phyloP scores from a whole-genome alignment of 179 eudicot species.

The Carnegiea gigantea region DNA sequence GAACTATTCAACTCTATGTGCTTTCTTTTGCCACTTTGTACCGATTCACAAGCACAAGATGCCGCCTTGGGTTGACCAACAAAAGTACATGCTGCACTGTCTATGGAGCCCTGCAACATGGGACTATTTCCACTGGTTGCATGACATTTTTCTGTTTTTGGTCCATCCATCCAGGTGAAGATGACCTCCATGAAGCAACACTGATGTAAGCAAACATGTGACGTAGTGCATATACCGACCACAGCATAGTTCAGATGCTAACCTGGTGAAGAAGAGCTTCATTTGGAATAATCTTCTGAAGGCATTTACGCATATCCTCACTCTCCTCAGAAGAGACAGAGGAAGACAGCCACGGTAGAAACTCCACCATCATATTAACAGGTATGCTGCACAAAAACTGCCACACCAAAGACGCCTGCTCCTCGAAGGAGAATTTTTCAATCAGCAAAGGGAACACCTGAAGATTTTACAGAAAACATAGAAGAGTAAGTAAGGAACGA shows the following conservation, averaged over 20 bases:
- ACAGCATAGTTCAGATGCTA: slow-evolving; percentile 24
- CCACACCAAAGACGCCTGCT: slow-evolving; percentile 92
- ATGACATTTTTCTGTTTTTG: slow-evolving; percentile 31
- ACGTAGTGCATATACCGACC: slow-evolving; percentile 16
- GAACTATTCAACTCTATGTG: slow-evolving; percentile 29
- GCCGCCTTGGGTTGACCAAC: slow-evolving; percentile 31
- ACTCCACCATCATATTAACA: slow-evolving; percentile 90
- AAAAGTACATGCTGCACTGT: slow-evolving; percentile 35
- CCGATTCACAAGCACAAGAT: slow-evolving; percentile 56
- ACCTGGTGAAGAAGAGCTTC: slow-evolving; percentile 93
- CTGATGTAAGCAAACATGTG: slow-evolving; percentile 16
- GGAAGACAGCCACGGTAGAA: slow-evolving; percentile 96
- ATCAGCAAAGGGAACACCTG: slow-evolving; percentile 91
- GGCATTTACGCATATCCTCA: slow-evolving; percentile 81
- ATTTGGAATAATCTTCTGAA: slow-evolving; percentile 70
- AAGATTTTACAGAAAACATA: slow-evolving; percentile 10
- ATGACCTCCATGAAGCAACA: slow-evolving; percentile 55
- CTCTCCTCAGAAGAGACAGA: slow-evolving; percentile 74
- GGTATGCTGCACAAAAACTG: slow-evolving; percentile 95
- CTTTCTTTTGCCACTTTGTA: slow-evolving; percentile 52
- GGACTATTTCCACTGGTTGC: slow-evolving; percentile 46
- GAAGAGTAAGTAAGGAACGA: not conserved
- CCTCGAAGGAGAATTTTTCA: slow-evolving; percentile 87
- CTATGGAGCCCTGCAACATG: slow-evolving; percentile 30
- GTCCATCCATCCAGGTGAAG: slow-evolving; percentile 94